Evolutionary conservation across 106 monocot species (phyloP), one percentile per base, ranked within the genome.

Genomic region (Acorus gramineus): DNA sequence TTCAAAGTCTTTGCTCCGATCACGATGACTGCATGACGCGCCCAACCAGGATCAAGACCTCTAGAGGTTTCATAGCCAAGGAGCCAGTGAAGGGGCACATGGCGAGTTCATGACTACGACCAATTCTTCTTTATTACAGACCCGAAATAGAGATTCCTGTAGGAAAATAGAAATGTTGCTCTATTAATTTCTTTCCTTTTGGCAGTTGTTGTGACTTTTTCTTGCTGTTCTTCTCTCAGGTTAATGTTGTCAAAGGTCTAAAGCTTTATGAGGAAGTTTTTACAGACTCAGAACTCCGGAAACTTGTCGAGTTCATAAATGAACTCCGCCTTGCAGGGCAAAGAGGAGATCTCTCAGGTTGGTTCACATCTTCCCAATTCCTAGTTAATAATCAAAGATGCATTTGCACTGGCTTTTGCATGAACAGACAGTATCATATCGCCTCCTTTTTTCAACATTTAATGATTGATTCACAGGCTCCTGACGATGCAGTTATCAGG

Each of bases 241-340:
- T 95, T 53, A 95, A 95, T 62, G 85, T 95, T 42, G 95, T 95
- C 5, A 95, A 95, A 78, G 95, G 95, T 44, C 57, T 95, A 63
- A 95, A 95, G 71, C 76, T 90, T 14, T 95, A 80, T 55, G 95
- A 95, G 68, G 82, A 90, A 68, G 77, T 95, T 3, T 95, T 95
- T 63, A 80, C 79, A 8, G 77, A 82, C 6, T 81, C 82, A 3
- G 95, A 95, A 64, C 86, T 90, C 48, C 11, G 66, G 42, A 85
- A 60, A 71, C 82, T 95, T 49, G 66, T 74, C 11, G 90, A 87
- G 44, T 90, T 76, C 59, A 82, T 95, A 44, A 82, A 72, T 72
- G 82, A 95, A 67, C 82, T 95, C 4, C 90, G 90, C 50, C 80
- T 81, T 67, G 75, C 90, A 5, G 95, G 95, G 11, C 78, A 78